phyloP scores from a whole-genome alignment of 768 basidiomycete species.

The Austroboletus eburneus region DNA sequence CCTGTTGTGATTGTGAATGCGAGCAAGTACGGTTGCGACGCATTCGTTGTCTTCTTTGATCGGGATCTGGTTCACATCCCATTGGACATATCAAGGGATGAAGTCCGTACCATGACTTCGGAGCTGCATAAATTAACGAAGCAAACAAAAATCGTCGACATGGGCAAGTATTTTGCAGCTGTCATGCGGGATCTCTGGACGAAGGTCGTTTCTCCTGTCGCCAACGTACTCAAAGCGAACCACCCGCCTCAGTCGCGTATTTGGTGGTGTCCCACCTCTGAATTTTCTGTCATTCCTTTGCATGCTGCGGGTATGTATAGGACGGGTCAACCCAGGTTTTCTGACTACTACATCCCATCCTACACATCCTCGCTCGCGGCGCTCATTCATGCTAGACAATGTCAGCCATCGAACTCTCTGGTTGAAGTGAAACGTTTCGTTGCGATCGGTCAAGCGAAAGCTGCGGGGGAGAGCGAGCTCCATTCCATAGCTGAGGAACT shows the following conservation, averaged over 20 bases:
- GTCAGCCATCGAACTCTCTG: neutral
- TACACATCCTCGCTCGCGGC: neutral
- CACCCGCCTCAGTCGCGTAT: neutral
- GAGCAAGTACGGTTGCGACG: neutral
- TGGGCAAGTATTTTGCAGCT: no score
- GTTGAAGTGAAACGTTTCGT: neutral
- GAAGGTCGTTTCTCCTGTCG: no score
- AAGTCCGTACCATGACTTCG: neutral
- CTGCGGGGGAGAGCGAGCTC: neutral
- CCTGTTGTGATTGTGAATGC: neutral
- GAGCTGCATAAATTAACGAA: neutral
- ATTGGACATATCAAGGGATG: neutral
- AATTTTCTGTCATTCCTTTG: neutral
- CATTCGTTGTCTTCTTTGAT: neutral
- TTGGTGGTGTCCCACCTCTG: neutral
- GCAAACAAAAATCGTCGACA: no score
- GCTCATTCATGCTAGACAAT: neutral
- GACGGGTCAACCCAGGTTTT: neutral
- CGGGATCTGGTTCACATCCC: neutral
- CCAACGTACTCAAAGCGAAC: neutral
- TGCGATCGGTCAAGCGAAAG: neutral
- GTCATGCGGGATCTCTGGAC: no score
- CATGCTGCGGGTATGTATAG: neutral
- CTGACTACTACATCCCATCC: neutral
- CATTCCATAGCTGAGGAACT: neutral